Evolutionary conservation across 108 stramenopile genomes (phyloP).

Genomic region (Hondaea fermentalgiana): DNA sequence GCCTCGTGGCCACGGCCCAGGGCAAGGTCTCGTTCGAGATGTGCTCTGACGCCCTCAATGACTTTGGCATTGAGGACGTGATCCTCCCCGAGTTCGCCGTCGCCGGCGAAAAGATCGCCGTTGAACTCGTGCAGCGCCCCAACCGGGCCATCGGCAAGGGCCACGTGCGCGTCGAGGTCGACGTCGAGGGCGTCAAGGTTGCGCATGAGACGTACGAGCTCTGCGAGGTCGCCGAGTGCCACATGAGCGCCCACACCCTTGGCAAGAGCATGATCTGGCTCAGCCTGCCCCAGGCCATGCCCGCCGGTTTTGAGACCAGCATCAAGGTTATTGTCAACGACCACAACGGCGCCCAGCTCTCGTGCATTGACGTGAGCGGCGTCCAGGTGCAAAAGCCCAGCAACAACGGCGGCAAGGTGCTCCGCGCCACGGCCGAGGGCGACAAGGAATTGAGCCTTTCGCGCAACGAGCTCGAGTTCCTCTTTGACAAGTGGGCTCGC

Average conservation of each 20-base stretch:
- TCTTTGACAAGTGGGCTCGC: background rate
- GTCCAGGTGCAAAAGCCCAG: background rate
- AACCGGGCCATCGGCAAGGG: background rate
- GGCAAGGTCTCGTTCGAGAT: background rate
- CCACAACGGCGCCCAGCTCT: slow-evolving; percentile 14
- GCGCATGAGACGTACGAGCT: background rate
- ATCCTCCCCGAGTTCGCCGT: background rate
- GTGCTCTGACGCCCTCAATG: slow-evolving; percentile 10
- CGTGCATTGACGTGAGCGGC: background rate
- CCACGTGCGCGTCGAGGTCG: slow-evolving; percentile 12
- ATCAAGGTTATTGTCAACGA: slow-evolving; percentile 9
- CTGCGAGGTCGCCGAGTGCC: slow-evolving; percentile 1
- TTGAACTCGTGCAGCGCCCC: background rate
- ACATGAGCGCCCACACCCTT: background rate
- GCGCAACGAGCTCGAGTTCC: background rate
- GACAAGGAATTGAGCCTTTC: background rate
- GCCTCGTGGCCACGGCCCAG: background rate
- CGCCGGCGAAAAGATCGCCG: background rate
- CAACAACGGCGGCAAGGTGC: background rate
- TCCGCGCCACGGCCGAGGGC: background rate
- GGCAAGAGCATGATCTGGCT: background rate
- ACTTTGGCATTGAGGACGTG: slow-evolving; percentile 4
- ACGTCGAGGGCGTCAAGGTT: slow-evolving; percentile 7
- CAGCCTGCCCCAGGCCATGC: background rate
- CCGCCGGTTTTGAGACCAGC: background rate